Conservation (phyloP, 1,284 basidiomycete genomes). For the Ustilago sp. region DNA sequence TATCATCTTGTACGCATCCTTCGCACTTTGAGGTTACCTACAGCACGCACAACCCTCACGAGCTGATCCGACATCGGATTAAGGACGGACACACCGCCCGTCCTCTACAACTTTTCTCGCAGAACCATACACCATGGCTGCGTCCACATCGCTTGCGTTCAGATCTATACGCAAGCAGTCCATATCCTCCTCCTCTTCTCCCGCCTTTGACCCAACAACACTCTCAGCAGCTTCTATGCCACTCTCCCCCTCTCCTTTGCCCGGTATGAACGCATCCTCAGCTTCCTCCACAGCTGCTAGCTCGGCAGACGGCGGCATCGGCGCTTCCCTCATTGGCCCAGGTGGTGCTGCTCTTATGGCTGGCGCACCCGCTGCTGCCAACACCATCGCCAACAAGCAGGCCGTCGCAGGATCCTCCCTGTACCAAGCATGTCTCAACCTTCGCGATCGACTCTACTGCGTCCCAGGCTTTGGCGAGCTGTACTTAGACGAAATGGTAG, state of each 20-base stretch:
- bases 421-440: conserved; percentile 70
- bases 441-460: conserved; percentile 69
- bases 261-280: conserved; percentile 28
- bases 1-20: neutral
- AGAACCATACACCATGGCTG: conserved; percentile 27
- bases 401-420: conserved; percentile 66
- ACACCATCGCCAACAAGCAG: conserved; percentile 63
- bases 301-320: conserved; percentile 59
- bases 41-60: neutral
- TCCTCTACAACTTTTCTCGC: conserved; percentile 6
- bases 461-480: conserved; percentile 69
- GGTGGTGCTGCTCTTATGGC: conserved; percentile 54
- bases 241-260: conserved; percentile 30
- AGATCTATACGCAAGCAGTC: conserved; percentile 51
- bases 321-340: conserved; percentile 52
- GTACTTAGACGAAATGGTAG: conserved; percentile 50
- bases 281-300: conserved; percentile 27
- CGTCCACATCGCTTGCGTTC: conserved; percentile 46
- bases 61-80: conserved; percentile 8
- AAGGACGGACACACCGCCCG: conserved; percentile 7
- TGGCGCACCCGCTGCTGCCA: conserved; percentile 61
- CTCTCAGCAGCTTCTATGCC: conserved; percentile 42
- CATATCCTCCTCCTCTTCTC: conserved; percentile 34
- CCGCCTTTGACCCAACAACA: conserved; percentile 35
- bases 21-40: neutral